phyloP scores from a whole-genome alignment of 1,139 yeast genomes.

The Tardiomyces blankii region DNA sequence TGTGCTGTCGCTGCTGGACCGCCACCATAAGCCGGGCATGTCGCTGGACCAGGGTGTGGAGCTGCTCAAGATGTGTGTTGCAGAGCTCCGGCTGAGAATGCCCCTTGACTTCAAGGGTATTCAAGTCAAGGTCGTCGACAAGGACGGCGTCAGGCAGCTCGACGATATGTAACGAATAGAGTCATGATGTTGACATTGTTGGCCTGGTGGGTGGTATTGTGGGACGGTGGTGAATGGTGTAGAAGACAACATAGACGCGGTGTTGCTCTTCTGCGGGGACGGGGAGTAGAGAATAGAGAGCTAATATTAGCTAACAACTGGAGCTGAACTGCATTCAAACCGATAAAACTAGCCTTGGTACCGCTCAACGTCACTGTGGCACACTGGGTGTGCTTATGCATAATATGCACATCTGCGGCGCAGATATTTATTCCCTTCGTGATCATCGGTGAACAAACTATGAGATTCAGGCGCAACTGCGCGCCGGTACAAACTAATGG shows the following conservation, averaged over 20 bases:
- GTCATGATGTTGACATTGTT: not conserved
- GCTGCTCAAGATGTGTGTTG: constrained; percentile 60
- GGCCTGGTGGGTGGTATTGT: not conserved
- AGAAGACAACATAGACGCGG: no score
- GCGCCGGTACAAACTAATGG: constrained; percentile 8
- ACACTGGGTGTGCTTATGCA: no score
- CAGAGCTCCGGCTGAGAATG: constrained; percentile 77
- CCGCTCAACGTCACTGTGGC: no score
- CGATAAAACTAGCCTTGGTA: no score
- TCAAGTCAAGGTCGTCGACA: constrained; percentile 62
- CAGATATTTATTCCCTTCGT: not conserved
- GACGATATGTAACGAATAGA: constrained; percentile 1
- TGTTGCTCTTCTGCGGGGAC: no score
- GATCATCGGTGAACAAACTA: not conserved
- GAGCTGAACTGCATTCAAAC: no score
- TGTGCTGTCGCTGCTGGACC: constrained; percentile 80
- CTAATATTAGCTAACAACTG: no score
- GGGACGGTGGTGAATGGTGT: not conserved
- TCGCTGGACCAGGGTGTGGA: constrained; percentile 68
- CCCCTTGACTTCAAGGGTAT: constrained; percentile 96
- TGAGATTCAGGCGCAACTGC: no score
- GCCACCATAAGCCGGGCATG: constrained; percentile 77
- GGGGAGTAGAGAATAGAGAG: no score
- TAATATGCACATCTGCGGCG: not conserved
- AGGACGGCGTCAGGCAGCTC: constrained; percentile 26